These are phyloP conservation scores for Acanthamoeba healyi DNA, from an alignment of 208 protist species.

Conservation along the genomic window DNA sequence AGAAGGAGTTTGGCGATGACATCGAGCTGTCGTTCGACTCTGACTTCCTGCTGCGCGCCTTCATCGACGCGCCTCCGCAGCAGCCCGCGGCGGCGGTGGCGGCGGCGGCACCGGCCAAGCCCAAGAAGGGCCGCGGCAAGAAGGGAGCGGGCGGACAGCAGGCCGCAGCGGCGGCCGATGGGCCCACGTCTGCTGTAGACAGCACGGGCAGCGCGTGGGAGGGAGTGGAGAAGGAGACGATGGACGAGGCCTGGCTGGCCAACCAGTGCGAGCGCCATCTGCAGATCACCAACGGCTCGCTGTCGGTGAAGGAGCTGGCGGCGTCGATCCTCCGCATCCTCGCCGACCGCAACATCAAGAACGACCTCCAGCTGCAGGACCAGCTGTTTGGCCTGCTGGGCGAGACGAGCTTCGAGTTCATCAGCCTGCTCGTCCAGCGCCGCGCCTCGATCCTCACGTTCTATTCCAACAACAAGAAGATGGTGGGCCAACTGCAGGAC, in stretches of 20 bases:
- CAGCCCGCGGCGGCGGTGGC: not conserved
- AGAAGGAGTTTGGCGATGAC: constrained; percentile 52
- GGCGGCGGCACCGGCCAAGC: not conserved
- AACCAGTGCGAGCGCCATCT: constrained; percentile 69
- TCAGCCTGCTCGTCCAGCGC: constrained; percentile 61
- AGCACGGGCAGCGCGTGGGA: not conserved
- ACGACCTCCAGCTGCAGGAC: constrained; percentile 54
- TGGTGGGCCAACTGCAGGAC: not conserved
- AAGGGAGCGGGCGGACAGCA: not conserved
- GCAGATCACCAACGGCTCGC: not conserved
- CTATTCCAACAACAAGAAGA: constrained; percentile 22
- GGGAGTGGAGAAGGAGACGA: constrained; percentile 26
- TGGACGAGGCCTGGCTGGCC: constrained; percentile 56
- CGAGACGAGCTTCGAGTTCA: constrained; percentile 73
- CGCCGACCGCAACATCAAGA: constrained; percentile 38
- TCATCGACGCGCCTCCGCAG: constrained; percentile 33
- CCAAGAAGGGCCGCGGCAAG: constrained; percentile 27
- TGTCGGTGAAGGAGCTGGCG: constrained; percentile 64
- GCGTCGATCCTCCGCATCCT: constrained; percentile 67
- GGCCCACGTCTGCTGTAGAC: not conserved
- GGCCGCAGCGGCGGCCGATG: not conserved
- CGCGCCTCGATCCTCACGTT: constrained; percentile 57
- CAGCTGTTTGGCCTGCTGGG: constrained; percentile 72
- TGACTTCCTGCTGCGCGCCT: constrained; percentile 55
- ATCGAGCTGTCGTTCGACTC: constrained; percentile 64